Evolutionary conservation across 352 stramenopile genomes (phyloP).

Genomic region (Achlya hypogyna): DNA sequence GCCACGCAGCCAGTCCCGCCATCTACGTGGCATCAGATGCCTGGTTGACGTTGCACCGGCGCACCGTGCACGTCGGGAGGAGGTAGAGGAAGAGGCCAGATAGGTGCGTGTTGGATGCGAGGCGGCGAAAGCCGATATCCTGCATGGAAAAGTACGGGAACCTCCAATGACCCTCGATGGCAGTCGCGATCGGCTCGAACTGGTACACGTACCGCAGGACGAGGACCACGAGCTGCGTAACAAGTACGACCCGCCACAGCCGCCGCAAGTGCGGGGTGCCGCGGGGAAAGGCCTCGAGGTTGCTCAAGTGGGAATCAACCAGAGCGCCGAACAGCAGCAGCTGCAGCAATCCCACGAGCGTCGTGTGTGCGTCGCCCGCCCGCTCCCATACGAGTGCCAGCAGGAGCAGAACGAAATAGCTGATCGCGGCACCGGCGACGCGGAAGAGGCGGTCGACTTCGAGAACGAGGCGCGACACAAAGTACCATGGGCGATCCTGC

Average conservation of each 20-base stretch:
- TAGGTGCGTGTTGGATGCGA: constrained; percentile 38
- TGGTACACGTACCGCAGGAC: constrained; percentile 72
- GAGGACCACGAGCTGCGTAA: constrained; percentile 59
- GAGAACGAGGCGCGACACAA: constrained; percentile 54
- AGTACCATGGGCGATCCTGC: constrained; percentile 48
- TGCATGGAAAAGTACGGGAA: constrained; percentile 65
- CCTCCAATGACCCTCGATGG: constrained; percentile 42
- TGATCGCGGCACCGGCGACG: constrained; percentile 46
- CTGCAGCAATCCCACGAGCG: constrained; percentile 49
- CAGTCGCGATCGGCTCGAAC: constrained; percentile 57
- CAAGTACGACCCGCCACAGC: constrained; percentile 64
- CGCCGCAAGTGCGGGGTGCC: constrained; percentile 63
- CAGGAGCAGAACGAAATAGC: constrained; percentile 62
- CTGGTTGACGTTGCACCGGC: background rate
- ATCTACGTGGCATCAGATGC: constrained; percentile 21
- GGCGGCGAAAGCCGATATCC: constrained; percentile 52
- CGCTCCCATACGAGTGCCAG: constrained; percentile 58
- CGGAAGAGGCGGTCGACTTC: constrained; percentile 75
- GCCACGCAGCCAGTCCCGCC: constrained; percentile 75
- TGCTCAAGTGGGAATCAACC: constrained; percentile 58
- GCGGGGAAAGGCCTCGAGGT: constrained; percentile 48
- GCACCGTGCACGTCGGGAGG: constrained; percentile 43
- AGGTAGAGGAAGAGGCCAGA: constrained; percentile 76
- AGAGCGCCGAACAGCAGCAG: constrained; percentile 53
- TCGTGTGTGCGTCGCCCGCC: constrained; percentile 43